A percentile compares a stretch with the other conserved stretches of the same genome.
phyloP scores from a whole-genome alignment of 441 rosid genomes.

The Corymbia calophylla region DNA sequence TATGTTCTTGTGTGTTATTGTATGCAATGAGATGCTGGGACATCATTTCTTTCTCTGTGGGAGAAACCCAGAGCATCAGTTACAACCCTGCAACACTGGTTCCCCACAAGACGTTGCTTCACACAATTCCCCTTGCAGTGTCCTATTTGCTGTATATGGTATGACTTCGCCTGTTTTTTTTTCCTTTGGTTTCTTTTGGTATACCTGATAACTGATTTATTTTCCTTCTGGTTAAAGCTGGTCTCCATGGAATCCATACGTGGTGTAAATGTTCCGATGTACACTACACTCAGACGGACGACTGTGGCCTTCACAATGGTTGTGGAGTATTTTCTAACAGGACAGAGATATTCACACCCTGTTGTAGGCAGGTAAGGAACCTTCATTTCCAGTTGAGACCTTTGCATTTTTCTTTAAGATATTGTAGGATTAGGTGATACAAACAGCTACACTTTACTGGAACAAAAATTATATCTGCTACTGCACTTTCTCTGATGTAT shows the following conservation, averaged over 20 bases:
- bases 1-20: slow-evolving; percentile 65
- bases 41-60: slow-evolving; percentile 50
- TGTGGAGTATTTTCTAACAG: slow-evolving; percentile 76
- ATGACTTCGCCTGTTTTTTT: background rate
- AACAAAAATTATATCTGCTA: background rate
- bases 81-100: slow-evolving; percentile 47
- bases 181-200: background rate
- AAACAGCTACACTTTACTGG: background rate
- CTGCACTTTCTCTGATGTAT: background rate
- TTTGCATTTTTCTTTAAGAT: background rate
- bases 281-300: slow-evolving; percentile 89
- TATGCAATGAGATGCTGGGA: slow-evolving; percentile 58
- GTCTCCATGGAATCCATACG: slow-evolving; percentile 90
- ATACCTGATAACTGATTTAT: background rate
- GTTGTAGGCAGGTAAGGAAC: slow-evolving; percentile 67
- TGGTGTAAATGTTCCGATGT: slow-evolving; percentile 98
- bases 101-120: slow-evolving; percentile 53
- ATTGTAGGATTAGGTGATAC: background rate
- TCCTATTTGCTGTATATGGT: slow-evolving; percentile 95
- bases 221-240: slow-evolving; percentile 53
- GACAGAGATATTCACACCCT: slow-evolving; percentile 61
- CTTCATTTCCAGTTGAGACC: background rate
- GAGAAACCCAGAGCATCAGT: slow-evolving; percentile 42
- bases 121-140: slow-evolving; percentile 65
- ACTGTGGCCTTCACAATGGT: slow-evolving; percentile 92